Conservation (phyloP, 2,329 filamentous ascomycete species). For the Hypomyces rosellus region DNA sequence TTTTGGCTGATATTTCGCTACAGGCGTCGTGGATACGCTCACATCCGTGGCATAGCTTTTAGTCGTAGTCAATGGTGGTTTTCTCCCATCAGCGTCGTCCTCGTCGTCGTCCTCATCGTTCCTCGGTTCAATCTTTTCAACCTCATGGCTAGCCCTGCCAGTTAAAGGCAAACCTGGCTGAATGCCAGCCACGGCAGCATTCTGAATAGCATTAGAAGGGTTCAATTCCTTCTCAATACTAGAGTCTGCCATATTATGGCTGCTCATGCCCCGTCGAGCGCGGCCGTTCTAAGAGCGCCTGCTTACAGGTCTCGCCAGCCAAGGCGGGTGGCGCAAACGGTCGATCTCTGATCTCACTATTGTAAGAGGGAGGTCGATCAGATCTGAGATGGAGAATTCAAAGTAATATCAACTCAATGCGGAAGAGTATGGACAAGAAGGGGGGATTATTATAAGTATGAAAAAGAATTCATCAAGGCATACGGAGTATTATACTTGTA, state of each 20-base stretch:
- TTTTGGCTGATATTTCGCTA: slow-evolving; percentile 34
- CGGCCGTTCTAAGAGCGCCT: background rate
- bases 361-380: slow-evolving; percentile 4
- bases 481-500: too few relatives aligned
- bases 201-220: background rate
- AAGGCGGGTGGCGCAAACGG: slow-evolving; percentile 6
- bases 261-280: background rate
- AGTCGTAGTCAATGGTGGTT: slow-evolving; percentile 13
- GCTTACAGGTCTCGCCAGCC: background rate
- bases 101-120: slow-evolving; percentile 7
- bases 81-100: background rate
- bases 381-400: too few relatives aligned
- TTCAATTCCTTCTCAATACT: slow-evolving; percentile 8
- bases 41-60: slow-evolving; percentile 49
- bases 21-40: slow-evolving; percentile 38
- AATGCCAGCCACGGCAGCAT: slow-evolving; percentile 2
- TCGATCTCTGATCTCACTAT: slow-evolving; percentile 1
- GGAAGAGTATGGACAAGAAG: background rate
- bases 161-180: slow-evolving; percentile 1
- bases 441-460: too few relatives aligned
- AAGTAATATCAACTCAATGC: background rate
- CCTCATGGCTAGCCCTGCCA: slow-evolving; percentile 3
- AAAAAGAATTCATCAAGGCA: too few relatives aligned
- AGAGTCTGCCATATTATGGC: slow-evolving; percentile 7
- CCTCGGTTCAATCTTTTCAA: slow-evolving; percentile 3